These are phyloP conservation scores for Aspergillus sp. DNA, from an alignment of 2,329 filamentous ascomycete genomes.

Conservation along the genomic window DNA sequence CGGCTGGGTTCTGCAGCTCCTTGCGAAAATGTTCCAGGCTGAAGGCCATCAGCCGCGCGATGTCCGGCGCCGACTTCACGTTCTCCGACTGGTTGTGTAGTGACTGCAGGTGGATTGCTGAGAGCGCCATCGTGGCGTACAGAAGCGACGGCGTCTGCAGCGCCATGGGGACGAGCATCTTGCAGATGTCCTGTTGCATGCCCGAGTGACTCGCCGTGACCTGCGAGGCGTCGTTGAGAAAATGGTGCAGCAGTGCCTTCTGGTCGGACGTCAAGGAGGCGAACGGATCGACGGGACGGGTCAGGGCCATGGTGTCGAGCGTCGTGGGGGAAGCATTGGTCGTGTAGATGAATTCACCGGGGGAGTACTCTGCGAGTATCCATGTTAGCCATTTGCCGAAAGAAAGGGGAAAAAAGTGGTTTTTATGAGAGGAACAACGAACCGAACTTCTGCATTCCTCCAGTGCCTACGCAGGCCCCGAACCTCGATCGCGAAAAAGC, in stretches of 20 bases:
- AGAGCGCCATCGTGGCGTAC: constrained; percentile 43
- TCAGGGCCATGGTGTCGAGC: constrained; percentile 21
- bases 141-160: constrained; percentile 42
- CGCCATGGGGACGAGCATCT: constrained; percentile 44
- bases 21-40: constrained; percentile 41
- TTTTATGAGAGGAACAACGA: too few species aligned
- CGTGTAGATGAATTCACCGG: constrained; percentile 40
- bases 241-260: constrained; percentile 39
- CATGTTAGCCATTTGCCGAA: neutral
- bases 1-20: constrained; percentile 35
- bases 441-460: constrained; percentile 37
- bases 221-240: constrained; percentile 40
- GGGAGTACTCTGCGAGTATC: constrained; percentile 34
- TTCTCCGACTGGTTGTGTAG: constrained; percentile 33
- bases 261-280: constrained; percentile 34
- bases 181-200: constrained; percentile 42
- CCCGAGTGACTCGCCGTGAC: constrained; percentile 40
- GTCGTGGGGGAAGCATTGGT: constrained; percentile 21
- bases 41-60: constrained; percentile 38
- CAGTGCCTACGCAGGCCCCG: constrained; percentile 33
- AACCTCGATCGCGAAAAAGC: constrained; percentile 41
- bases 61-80: constrained; percentile 37
- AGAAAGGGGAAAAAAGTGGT: too few species aligned
- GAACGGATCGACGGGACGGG: constrained; percentile 35
- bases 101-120: constrained; percentile 41